Conservation (phyloP, 805 yeast species). For the Lipomyces sp. region DNA sequence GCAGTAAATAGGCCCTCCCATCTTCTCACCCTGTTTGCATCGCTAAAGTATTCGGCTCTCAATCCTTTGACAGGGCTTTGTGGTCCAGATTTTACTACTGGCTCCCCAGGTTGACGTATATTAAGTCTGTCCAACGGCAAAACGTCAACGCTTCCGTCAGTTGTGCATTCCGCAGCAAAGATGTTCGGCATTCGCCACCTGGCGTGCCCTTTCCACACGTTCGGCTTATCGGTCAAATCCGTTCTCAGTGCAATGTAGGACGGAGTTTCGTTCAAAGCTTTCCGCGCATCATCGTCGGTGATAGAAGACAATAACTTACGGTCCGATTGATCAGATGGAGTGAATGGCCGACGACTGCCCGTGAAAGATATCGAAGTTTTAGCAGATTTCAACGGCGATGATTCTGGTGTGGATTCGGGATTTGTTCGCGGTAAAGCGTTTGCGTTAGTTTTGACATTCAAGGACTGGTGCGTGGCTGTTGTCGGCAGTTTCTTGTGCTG, state of each 20-base stretch:
- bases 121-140: conserved; percentile 15
- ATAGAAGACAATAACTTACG: conserved; percentile 4
- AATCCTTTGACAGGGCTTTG: conserved; percentile 12
- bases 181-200: conserved; percentile 10
- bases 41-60: conserved; percentile 8
- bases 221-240: background rate
- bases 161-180: conserved; percentile 1
- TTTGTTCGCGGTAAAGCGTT: background rate
- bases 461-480: background rate
- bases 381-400: background rate
- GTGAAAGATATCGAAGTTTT: background rate
- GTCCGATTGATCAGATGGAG: background rate
- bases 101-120: conserved; percentile 9
- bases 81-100: background rate
- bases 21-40: background rate
- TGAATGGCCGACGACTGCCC: background rate
- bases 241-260: conserved; percentile 11
- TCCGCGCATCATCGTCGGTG: conserved; percentile 14
- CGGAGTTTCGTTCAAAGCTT: conserved; percentile 9
- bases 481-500: background rate
- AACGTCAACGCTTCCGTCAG: background rate
- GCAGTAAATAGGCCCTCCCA: conserved; percentile 2
- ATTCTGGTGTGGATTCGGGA: background rate
- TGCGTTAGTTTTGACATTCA: background rate
- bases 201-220: conserved; percentile 13